phyloP scores from a whole-genome alignment of 1,139 yeast genomes.

The Pichia inconspicua region DNA sequence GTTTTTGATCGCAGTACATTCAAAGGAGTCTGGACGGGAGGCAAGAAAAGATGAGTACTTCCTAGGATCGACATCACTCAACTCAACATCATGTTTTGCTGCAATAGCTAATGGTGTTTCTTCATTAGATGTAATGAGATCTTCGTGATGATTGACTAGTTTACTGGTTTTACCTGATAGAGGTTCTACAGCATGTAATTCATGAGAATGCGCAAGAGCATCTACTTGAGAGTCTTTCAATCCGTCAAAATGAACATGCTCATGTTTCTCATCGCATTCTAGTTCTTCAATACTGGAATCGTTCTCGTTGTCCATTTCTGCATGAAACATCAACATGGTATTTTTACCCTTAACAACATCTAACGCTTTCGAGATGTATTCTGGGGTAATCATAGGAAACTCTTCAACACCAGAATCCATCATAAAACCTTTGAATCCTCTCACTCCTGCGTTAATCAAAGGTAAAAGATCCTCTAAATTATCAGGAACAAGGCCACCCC shows the following conservation, averaged over 20 bases:
- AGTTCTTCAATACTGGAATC: slow-evolving; percentile 1
- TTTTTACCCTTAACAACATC: slow-evolving; percentile 48
- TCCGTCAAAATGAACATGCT: slow-evolving; percentile 18
- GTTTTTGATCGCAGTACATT: slow-evolving; percentile 71
- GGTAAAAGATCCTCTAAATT: slow-evolving; percentile 66
- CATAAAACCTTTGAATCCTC: slow-evolving; percentile 88
- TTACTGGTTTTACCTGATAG: slow-evolving; percentile 42
- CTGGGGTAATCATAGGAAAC: slow-evolving; percentile 70
- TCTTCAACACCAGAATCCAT: slow-evolving; percentile 93
- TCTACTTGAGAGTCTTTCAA: slow-evolving; percentile 43
- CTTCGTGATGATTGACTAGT: slow-evolving; percentile 32
- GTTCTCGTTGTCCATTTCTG: slow-evolving; percentile 58
- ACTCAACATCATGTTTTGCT: slow-evolving; percentile 35
- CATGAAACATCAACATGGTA: slow-evolving; percentile 85
- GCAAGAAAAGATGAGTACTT: slow-evolving; percentile 67
- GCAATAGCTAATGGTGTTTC: slow-evolving; percentile 42
- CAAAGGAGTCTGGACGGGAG: slow-evolving; percentile 84
- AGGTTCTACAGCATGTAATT: slow-evolving; percentile 52
- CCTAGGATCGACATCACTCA: slow-evolving; percentile 48
- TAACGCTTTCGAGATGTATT: slow-evolving; percentile 61
- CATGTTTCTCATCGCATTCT: slow-evolving; percentile 4
- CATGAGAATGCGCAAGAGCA: slow-evolving; percentile 48
- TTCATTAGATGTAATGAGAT: slow-evolving; percentile 13
- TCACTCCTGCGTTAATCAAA: slow-evolving; percentile 71
- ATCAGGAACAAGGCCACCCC: slow-evolving; percentile 90